Conservation (phyloP, 805 yeast genomes). For the Kodamaea kakaduensis region DNA sequence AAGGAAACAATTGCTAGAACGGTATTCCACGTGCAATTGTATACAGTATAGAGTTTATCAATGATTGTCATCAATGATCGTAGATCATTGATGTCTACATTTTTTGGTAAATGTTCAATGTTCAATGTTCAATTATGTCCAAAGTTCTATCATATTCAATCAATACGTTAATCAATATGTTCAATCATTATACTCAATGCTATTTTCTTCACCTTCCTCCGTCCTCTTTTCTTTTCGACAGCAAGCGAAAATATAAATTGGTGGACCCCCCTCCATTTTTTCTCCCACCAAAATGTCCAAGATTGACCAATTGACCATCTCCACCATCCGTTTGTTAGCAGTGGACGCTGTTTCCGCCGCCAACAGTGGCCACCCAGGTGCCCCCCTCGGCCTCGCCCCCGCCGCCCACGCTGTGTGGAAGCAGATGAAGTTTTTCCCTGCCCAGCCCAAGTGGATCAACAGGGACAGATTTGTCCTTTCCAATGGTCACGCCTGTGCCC, state of each 20-base stretch:
- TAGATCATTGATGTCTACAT: too few relatives aligned
- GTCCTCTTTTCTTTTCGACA: too few relatives aligned
- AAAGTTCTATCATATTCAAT: too few relatives aligned
- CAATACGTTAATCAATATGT: too few relatives aligned
- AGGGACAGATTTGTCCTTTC: constrained; percentile 94
- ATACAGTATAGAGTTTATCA: too few relatives aligned
- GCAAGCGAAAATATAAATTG: constrained; percentile 5
- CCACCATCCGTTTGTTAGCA: constrained; percentile 85
- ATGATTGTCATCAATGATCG: too few relatives aligned
- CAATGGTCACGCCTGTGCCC: constrained; percentile 95
- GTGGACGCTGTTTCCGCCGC: constrained; percentile 85
- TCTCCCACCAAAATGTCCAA: constrained; percentile 18
- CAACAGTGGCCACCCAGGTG: constrained; percentile 99
- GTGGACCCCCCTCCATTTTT: constrained; percentile 1
- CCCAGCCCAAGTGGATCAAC: constrained; percentile 88
- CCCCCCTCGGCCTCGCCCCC: constrained; percentile 97
- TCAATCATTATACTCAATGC: too few relatives aligned
- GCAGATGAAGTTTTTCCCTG: constrained; percentile 82
- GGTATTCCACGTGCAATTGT: too few relatives aligned
- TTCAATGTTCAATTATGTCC: too few relatives aligned
- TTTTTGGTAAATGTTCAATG: too few relatives aligned
- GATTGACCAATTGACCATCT: constrained; percentile 70
- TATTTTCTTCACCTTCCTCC: too few relatives aligned
- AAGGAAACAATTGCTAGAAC: too few relatives aligned
- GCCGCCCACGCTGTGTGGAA: constrained; percentile 85